Evolutionary conservation across 2,329 filamentous ascomycete genomes (phyloP), one percentile per base, ranked within the genome.

Genomic region (Scedosporium minutisporum): DNA sequence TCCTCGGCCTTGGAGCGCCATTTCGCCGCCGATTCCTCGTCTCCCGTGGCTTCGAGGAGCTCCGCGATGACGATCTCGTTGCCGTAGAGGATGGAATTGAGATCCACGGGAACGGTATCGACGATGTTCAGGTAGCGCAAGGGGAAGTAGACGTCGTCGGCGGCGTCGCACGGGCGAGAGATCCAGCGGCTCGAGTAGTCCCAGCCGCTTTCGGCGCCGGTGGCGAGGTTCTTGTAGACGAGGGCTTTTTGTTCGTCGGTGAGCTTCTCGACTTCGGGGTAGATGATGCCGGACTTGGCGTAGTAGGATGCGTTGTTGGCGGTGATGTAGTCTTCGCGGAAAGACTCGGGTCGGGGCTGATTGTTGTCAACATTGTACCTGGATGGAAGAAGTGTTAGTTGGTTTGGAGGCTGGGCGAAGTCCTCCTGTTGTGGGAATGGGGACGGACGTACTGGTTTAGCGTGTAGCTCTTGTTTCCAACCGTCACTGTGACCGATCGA

Each of bases 41-140:
- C 82, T 62, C 82, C 82, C 0, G 76, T 76, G 23, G 72, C 69
- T 48, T 78, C 75, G 65, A 84, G 76, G 69, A 87, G 86, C 2
- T 74, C 68, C 10, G 82, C 77, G 61, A 89, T 85, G 60, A 79
- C 77, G 1, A 82, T 74, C 68, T 89, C 87, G 66, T 87, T 87
- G 67, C 80, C 80, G 71, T 88, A 89, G 7, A 89, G 73, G 55
- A 89, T 88, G 1, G 85, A 83, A 72, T 89, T 89, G 65, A 89
- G 78, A 63, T 88, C 86, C 2, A 89, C 84, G 1, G 85, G 84
- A 1, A 89, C 74, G 10, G 82, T 78, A 57, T 83, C 78, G 63
- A 76, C 74, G 6, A 80, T 81, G 71, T 88, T 87, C 53, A 88
- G 78, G 14, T 80, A 86, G 38, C 86, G 81, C 7, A 89, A 77